Percentiles rank a stretch among this genome's conserved stretches.
phyloP scores from a whole-genome alignment of 1,139 yeast genomes.

The Starmera stellimalicola region DNA sequence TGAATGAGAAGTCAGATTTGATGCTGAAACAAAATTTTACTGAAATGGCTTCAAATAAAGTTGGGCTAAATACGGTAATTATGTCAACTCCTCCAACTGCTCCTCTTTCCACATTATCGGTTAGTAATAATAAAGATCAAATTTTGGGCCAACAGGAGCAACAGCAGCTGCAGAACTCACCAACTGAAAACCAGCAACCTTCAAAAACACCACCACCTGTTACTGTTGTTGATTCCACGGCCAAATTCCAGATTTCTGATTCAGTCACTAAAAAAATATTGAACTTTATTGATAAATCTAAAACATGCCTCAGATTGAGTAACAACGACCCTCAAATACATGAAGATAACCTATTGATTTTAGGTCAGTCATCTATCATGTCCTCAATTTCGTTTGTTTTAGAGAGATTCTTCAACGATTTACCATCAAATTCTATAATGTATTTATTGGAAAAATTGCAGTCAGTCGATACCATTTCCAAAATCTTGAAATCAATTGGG shows the following conservation, averaged over 20 bases:
- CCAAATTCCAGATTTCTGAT: slow-evolving; percentile 3
- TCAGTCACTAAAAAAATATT: slow-evolving; percentile 24
- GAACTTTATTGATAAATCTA: slow-evolving; percentile 48
- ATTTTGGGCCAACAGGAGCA: slow-evolving; percentile 4
- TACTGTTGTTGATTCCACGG: not conserved
- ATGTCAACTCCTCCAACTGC: slow-evolving; percentile 1
- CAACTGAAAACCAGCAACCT: slow-evolving; percentile 11
- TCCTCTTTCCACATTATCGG: slow-evolving; percentile 4
- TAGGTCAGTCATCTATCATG: slow-evolving; percentile 49
- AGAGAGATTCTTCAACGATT: slow-evolving; percentile 42
- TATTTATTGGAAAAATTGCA: slow-evolving; percentile 47
- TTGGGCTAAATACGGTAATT: too few species aligned
- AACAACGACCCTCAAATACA: slow-evolving; percentile 21
- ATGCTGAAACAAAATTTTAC: slow-evolving; percentile 1
- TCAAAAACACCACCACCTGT: slow-evolving; percentile 7
- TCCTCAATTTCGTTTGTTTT: slow-evolving; percentile 52
- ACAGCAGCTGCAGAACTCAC: not conserved
- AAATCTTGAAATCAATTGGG: slow-evolving; percentile 42
- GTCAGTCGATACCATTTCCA: slow-evolving; percentile 34
- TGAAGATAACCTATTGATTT: slow-evolving; percentile 33
- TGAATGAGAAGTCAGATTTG: slow-evolving; percentile 3
- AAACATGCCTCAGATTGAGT: slow-evolving; percentile 50
- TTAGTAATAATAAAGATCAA: slow-evolving; percentile 6
- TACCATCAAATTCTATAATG: slow-evolving; percentile 38
- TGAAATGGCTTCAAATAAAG: too few species aligned